Conservation (phyloP, 306 rosid species). For the Corylus heterophylla region DNA sequence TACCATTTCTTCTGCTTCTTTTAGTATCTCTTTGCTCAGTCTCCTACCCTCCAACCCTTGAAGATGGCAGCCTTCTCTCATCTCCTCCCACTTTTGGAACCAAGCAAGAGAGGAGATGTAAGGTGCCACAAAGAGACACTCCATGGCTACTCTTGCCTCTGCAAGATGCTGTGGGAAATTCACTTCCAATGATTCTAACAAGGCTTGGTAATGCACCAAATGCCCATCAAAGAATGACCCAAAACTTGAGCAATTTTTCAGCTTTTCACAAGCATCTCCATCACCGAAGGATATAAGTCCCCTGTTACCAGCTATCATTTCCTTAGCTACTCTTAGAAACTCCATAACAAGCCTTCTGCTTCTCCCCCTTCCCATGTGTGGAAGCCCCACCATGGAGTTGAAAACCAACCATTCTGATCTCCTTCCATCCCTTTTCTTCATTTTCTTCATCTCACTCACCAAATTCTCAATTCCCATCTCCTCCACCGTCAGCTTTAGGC, state of each 20-base stretch:
- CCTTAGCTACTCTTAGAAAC: conserved; percentile 49
- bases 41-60: conserved; percentile 33
- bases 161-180: conserved; percentile 35
- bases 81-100: conserved; percentile 51
- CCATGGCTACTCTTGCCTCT: conserved; percentile 61
- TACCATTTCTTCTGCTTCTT: conserved; percentile 51
- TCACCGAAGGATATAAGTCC: conserved; percentile 60
- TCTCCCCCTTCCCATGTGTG: conserved; percentile 50
- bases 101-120: conserved; percentile 43
- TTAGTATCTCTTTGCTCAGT: conserved; percentile 42
- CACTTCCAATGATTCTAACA: conserved; percentile 54
- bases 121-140: conserved; percentile 54
- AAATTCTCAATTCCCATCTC: conserved; percentile 47
- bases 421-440: conserved; percentile 38
- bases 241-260: conserved; percentile 40
- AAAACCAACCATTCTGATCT: conserved; percentile 47
- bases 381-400: conserved; percentile 50
- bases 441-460: conserved; percentile 42
- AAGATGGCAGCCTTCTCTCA: conserved; percentile 19
- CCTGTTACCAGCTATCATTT: conserved; percentile 31
- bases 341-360: conserved; percentile 41
- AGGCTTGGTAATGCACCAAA: conserved; percentile 49
- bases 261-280: conserved; percentile 43
- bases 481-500: conserved; percentile 52
- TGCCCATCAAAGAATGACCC: conserved; percentile 50